phyloP scores from a whole-genome alignment of 495 filamentous ascomycete species.

The Lentithecium fluviatile region DNA sequence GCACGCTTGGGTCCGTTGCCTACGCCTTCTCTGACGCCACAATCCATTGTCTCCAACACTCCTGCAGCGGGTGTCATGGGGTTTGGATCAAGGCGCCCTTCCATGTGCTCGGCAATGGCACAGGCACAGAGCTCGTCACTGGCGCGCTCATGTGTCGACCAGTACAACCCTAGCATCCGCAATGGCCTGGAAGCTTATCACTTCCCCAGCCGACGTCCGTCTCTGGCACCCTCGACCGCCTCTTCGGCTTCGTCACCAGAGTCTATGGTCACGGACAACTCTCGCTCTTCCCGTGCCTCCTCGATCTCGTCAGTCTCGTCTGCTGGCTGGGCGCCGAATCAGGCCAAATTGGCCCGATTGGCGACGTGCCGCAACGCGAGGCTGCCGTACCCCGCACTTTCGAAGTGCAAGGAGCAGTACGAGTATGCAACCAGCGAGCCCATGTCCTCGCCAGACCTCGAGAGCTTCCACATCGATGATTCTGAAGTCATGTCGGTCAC shows the following conservation, averaged over 20 bases:
- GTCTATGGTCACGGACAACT: conserved; percentile 85
- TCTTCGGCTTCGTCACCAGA: conserved; percentile 82
- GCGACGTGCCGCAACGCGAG: conserved; percentile 81
- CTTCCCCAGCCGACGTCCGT: conserved; percentile 51
- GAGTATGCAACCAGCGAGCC: conserved; percentile 56
- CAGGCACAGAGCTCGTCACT: conserved; percentile 65
- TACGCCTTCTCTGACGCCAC: conserved; percentile 80
- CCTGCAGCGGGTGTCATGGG: conserved; percentile 80
- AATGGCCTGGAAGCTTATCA: conserved; percentile 55
- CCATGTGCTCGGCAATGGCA: conserved; percentile 78
- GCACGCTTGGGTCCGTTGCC: conserved; percentile 67
- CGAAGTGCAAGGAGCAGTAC: conserved; percentile 44
- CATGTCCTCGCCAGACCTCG: conserved; percentile 35
- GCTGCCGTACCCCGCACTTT: conserved; percentile 41
- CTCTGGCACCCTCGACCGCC: conserved; percentile 70
- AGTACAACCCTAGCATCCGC: conserved; percentile 49
- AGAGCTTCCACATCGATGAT: conserved; percentile 36
- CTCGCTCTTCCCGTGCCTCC: conserved; percentile 51
- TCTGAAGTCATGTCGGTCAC: conserved; percentile 21
- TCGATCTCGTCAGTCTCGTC: conserved; percentile 54
- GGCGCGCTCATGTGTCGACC: conserved; percentile 58
- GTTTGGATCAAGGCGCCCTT: conserved; percentile 56
- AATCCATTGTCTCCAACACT: conserved; percentile 70
- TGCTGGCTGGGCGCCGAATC: conserved; percentile 62
- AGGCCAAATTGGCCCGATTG: conserved; percentile 71